A percentile compares a stretch with the other conserved stretches of the same genome.
Conservation (phyloP, 2,329 filamentous ascomycete genomes). For the Sporothrix schenckii region DNA sequence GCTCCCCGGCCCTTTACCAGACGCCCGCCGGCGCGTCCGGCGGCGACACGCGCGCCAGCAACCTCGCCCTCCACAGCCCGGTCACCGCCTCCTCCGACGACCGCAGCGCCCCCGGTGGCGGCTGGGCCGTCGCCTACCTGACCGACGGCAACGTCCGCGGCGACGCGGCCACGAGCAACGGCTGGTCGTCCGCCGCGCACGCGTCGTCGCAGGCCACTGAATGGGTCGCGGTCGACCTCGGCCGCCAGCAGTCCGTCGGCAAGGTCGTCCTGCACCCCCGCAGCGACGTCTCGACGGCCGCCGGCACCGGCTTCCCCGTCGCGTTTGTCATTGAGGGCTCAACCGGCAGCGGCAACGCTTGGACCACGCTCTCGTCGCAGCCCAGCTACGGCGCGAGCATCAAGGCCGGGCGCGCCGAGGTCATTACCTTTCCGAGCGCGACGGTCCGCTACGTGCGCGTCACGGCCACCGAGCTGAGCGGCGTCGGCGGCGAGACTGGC, state of each 20-base stretch:
- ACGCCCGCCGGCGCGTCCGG: background rate
- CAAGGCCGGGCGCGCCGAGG: conserved; percentile 12
- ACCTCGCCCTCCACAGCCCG: background rate
- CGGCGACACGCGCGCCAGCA: conserved; percentile 4
- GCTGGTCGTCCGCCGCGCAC: background rate
- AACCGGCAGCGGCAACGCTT: background rate
- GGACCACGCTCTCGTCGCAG: conserved; percentile 18
- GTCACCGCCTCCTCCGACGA: conserved; percentile 11
- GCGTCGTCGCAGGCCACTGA: background rate
- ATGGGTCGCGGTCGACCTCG: conserved; percentile 20
- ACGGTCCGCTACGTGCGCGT: conserved; percentile 12
- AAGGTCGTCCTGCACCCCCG: conserved; percentile 23
- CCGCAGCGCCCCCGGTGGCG: background rate
- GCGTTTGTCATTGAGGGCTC: background rate
- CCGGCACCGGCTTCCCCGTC: conserved; percentile 16
- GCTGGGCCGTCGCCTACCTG: conserved; percentile 7
- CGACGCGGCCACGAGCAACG: background rate
- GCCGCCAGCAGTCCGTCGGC: conserved; percentile 1
- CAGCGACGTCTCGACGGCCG: conserved; percentile 2
- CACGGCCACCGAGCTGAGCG: conserved; percentile 9
- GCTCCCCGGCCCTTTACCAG: conserved; percentile 13
- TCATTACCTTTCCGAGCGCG: conserved; percentile 1
- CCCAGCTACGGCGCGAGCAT: conserved; percentile 24
- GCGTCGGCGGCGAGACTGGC: conserved; percentile 1
- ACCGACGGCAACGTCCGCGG: conserved; percentile 23